phyloP scores from a whole-genome alignment of 2,329 filamentous ascomycete genomes.

The Microsporum canis region DNA sequence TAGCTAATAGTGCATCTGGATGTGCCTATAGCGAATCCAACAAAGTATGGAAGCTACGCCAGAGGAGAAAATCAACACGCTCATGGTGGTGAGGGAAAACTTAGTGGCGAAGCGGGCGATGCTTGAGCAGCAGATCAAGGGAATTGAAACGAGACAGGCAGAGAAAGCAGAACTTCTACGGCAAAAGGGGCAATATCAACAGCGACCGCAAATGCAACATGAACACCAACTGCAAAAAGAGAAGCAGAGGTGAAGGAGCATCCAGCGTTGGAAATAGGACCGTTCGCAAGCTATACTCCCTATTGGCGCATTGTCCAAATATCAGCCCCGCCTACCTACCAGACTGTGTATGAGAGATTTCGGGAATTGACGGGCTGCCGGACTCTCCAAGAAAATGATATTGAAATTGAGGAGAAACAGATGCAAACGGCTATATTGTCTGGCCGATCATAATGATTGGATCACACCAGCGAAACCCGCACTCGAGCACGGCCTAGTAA shows the following conservation, averaged over 20 bases:
- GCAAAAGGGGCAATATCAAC: neutral
- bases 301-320: no score
- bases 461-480: no score
- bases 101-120: conserved; percentile 42
- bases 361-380: no score
- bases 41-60: conserved; percentile 40
- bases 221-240: conserved; percentile 12
- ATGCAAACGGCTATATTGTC: no score
- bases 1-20: neutral
- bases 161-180: conserved; percentile 19
- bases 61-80: conserved; percentile 44
- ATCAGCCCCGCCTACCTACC: neutral
- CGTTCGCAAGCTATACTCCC: neutral
- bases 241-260: neutral
- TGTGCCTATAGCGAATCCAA: conserved; percentile 31
- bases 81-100: conserved; percentile 41
- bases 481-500: no score
- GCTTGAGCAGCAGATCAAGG: conserved; percentile 47
- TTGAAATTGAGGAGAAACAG: no score
- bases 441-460: no score
- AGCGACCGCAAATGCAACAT: neutral
- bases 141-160: conserved; percentile 34
- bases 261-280: no score
- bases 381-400: no score
- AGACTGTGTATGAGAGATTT: neutral